phyloP scores from a whole-genome alignment of 2,329 filamentous ascomycete species.

The Fusarium lateritium region DNA sequence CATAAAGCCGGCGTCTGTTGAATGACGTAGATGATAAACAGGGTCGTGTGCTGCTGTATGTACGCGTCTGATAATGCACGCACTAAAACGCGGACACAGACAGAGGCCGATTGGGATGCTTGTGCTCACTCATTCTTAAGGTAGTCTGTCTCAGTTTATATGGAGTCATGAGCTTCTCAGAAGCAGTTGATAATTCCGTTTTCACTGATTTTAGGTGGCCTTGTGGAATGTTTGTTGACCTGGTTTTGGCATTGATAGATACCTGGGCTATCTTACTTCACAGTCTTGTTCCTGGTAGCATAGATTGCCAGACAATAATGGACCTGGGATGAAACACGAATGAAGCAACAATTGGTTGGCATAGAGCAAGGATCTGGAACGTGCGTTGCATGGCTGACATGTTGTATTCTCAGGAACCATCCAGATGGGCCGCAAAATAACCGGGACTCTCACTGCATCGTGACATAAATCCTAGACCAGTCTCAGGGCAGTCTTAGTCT shows the following conservation, averaged over 20 bases:
- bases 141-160: slow-evolving; percentile 3
- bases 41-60: slow-evolving; percentile 14
- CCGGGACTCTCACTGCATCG: no score
- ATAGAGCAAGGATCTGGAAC: slow-evolving; percentile 4
- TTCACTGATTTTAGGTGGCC: not conserved
- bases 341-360: slow-evolving; percentile 19
- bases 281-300: not conserved
- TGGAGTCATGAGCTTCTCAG: not conserved
- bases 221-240: not conserved
- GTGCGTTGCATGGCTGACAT: not conserved
- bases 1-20: slow-evolving; percentile 11
- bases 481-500: no score
- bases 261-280: not conserved
- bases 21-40: slow-evolving; percentile 34
- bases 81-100: slow-evolving; percentile 39
- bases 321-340: slow-evolving; percentile 24
- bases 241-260: not conserved
- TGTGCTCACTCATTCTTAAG: not conserved
- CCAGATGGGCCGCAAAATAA: no score
- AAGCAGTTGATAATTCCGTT: not conserved
- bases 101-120: slow-evolving; percentile 27
- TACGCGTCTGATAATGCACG: slow-evolving; percentile 38
- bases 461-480: no score
- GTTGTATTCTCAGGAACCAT: not conserved
- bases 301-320: slow-evolving; percentile 1